Evolutionary conservation across 176 grass and related monocot genomes (phyloP), one percentile per base, ranked within the genome.

Genomic region (Carex scoparia): DNA sequence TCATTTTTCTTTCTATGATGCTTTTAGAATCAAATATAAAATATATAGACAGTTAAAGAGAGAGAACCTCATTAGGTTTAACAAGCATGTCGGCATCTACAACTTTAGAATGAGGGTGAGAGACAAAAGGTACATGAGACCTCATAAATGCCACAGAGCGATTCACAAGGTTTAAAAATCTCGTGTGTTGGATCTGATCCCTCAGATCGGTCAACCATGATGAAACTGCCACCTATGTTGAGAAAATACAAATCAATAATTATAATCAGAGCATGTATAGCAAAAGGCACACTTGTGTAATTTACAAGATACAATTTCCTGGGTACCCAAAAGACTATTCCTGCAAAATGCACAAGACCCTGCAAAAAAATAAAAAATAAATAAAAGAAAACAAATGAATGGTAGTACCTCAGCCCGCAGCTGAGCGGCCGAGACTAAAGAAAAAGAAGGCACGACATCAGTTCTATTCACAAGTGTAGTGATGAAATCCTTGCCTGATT

Each of bases 191-290:
- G 78, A 97, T 97, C 49, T 93, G 91, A 79, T 81, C 88, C 37
- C 87, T 90, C 75, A 97, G 89, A 86, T 97, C 94, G 67, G 75
- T 90, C 79, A 90, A 82, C 94, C 94, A 97, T 66, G 87, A 88
- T 71, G 94, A 97, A 73, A 76, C 70, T 81, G 87, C 85, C 58
- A 97, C 94, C 94, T 97, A 87, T 44, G 31, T 81, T 27, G 40
- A 2, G 60, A 88, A 80, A 49, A 72, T 40, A 1, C 33, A 38
- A 61, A 81, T 81, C 16, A 61, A 40, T 62, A 49, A 81, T 28
- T 65, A 65, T 33, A 66, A 82, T 48, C 67, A 66, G 53, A 84
- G 74, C 27, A 44, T 4, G 3, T 48, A 80, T 61, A 11, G 19
- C 83, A 61, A 91, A 23, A 75, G 7, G 46, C 23, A 75, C n/a